phyloP scores from a whole-genome alignment of 306 rosid species.

The Lotus japonicus region DNA sequence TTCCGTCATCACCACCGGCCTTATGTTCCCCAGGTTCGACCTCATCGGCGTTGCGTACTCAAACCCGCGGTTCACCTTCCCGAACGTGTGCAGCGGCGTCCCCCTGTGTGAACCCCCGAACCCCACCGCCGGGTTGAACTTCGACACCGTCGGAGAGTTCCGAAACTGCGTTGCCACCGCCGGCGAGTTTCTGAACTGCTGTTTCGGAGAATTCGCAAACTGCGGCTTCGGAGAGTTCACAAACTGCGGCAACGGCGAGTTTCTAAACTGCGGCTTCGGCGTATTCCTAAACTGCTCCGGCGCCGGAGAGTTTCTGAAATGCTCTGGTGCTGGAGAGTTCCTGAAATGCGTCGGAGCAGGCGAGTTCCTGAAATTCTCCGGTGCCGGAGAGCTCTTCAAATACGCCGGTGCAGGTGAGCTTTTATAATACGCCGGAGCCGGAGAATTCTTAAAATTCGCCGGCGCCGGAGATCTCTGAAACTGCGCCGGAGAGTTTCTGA shows the following conservation, averaged over 20 bases:
- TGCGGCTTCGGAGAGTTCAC: conserved; percentile 1
- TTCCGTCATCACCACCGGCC: conserved; percentile 41
- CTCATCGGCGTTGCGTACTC: conserved; percentile 58
- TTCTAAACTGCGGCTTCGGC: not conserved
- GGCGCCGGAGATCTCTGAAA: not conserved
- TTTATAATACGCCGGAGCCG: not conserved
- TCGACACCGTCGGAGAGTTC: conserved; percentile 10
- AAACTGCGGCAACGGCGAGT: conserved; percentile 1
- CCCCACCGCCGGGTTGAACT: conserved; percentile 19
- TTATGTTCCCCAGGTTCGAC: conserved; percentile 33
- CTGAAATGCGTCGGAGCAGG: not conserved
- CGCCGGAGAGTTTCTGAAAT: not conserved
- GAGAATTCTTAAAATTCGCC: not conserved
- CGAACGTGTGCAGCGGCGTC: conserved; percentile 23
- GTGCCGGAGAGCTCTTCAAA: not conserved
- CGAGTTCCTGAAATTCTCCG: not conserved
- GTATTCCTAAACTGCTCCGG: not conserved
- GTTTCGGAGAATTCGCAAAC: not conserved
- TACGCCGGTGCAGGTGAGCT: not conserved
- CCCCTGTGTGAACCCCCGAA: not conserved
- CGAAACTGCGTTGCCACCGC: not conserved
- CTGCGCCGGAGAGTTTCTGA: not conserved
- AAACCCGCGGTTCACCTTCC: not conserved
- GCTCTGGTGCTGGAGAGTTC: not conserved
- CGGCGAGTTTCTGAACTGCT: conserved; percentile 12